phyloP scores from a whole-genome alignment of 768 basidiomycete species.

The Neoboletus brunneissimus region DNA sequence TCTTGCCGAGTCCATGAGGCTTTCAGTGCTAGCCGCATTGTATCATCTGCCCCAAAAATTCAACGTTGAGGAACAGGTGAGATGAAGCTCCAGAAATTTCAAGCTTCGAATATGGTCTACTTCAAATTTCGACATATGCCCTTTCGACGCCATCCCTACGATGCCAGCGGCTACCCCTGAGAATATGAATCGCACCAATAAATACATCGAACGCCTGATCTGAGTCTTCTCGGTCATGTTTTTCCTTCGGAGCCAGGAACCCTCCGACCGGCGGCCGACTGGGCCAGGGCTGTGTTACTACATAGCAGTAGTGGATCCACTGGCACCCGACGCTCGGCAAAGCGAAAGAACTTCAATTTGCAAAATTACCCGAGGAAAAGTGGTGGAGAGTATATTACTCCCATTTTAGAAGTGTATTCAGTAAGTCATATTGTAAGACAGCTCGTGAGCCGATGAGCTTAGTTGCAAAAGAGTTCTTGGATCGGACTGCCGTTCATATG shows the following conservation, averaged over 20 bases:
- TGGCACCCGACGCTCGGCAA: conserved; percentile 14
- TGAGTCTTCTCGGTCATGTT: not conserved
- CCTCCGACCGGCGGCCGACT: conserved; percentile 7
- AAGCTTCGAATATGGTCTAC: not conserved
- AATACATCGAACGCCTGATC: not conserved
- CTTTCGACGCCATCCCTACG: not conserved
- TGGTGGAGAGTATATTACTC: not conserved
- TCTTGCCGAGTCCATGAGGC: not conserved
- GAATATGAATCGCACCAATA: conserved; percentile 7
- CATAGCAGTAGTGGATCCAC: not conserved
- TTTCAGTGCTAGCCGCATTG: conserved; percentile 3
- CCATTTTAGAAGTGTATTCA: not conserved
- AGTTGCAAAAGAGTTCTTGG: not conserved
- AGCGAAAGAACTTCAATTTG: not conserved
- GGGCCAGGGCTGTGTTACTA: conserved; percentile 18
- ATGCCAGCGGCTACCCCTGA: conserved; percentile 6
- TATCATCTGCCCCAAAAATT: not conserved
- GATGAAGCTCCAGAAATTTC: not conserved
- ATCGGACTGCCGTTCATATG: not conserved
- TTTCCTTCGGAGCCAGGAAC: conserved; percentile 6
- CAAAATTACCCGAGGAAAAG: not conserved
- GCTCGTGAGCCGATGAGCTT: not conserved
- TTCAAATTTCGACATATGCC: not conserved
- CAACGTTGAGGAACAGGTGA: not conserved
- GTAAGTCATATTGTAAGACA: not conserved